Evolutionary conservation across 805 yeast species (phyloP).

Genomic region (Zygosaccharomyces bailii): DNA sequence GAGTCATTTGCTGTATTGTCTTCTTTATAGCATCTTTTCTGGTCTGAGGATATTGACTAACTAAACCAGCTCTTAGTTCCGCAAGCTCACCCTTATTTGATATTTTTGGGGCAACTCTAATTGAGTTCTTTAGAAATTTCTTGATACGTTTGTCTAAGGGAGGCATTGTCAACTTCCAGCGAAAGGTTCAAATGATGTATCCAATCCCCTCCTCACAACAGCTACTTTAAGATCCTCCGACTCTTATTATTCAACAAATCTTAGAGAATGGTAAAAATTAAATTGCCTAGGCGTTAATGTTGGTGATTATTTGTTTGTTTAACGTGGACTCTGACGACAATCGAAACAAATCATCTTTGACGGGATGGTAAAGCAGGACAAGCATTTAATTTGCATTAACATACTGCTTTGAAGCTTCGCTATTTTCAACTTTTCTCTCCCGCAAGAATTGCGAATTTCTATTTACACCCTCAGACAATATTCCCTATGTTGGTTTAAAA

Average conservation of each 20-base stretch:
- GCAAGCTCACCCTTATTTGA: slow-evolving; percentile 68
- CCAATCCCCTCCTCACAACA: neutral
- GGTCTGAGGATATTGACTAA: slow-evolving; percentile 91
- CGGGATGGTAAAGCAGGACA: too few species aligned
- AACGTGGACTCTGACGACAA: neutral
- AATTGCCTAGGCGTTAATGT: neutral
- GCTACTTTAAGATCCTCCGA: neutral
- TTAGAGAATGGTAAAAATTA: too few species aligned
- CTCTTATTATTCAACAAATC: neutral
- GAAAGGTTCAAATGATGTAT: neutral
- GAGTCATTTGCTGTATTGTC: slow-evolving; percentile 96
- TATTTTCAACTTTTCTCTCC: too few species aligned
- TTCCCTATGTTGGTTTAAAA: too few species aligned
- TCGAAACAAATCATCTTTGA: neutral
- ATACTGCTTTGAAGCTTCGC: too few species aligned
- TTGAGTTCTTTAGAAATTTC: slow-evolving; percentile 35
- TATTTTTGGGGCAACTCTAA: slow-evolving; percentile 38
- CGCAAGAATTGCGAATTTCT: too few species aligned
- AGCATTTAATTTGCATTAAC: too few species aligned
- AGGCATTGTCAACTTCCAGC: slow-evolving; percentile 22
- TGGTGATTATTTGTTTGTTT: neutral
- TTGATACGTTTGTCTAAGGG: slow-evolving; percentile 37
- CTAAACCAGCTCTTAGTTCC: slow-evolving; percentile 85
- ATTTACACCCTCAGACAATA: too few species aligned
- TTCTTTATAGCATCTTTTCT: slow-evolving; percentile 95